Percentiles rank a stretch among this genome's conserved stretches.
Conservation (phyloP, 2,329 filamentous ascomycete genomes). For the Fusarium liriodendri region DNA sequence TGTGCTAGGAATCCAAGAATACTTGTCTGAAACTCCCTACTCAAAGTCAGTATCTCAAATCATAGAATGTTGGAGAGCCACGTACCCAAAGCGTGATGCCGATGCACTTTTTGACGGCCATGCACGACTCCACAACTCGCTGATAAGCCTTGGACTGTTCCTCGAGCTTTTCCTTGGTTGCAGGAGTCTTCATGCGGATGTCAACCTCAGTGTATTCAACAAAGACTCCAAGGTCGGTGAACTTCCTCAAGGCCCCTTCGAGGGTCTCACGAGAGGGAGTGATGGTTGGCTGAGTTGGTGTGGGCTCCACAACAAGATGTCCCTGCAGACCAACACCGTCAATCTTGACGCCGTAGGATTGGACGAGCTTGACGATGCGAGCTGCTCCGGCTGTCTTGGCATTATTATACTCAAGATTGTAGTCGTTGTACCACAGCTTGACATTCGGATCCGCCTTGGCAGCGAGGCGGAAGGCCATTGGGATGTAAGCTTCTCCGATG, state of each 20-base stretch:
- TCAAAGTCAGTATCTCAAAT: conserved; percentile 7
- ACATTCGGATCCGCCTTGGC: conserved; percentile 57
- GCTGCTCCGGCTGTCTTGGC: conserved; percentile 49
- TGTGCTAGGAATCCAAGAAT: conserved; percentile 38
- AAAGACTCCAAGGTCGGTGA: conserved; percentile 57
- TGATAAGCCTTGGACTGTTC: conserved; percentile 57
- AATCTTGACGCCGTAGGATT: conserved; percentile 55
- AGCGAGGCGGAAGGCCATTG: conserved; percentile 61
- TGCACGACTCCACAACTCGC: conserved; percentile 40
- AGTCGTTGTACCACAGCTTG: conserved; percentile 66
- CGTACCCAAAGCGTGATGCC: conserved; percentile 46
- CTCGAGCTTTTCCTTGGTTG: conserved; percentile 49
- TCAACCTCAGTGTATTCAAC: conserved; percentile 66
- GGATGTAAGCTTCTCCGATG: conserved; percentile 62
- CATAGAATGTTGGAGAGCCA: not conserved
- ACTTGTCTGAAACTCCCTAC: conserved; percentile 41
- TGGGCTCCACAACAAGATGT: conserved; percentile 58
- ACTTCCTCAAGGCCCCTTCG: conserved; percentile 52
- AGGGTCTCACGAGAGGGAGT: conserved; percentile 46
- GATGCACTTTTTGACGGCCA: conserved; percentile 41
- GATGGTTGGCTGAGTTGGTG: conserved; percentile 48
- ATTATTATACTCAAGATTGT: conserved; percentile 58
- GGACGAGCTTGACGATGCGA: conserved; percentile 47
- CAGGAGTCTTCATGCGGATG: conserved; percentile 57
- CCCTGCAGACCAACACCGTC: conserved; percentile 64